Conservation (phyloP, 2,329 filamentous ascomycete genomes). For the Escovopsis sp. region DNA sequence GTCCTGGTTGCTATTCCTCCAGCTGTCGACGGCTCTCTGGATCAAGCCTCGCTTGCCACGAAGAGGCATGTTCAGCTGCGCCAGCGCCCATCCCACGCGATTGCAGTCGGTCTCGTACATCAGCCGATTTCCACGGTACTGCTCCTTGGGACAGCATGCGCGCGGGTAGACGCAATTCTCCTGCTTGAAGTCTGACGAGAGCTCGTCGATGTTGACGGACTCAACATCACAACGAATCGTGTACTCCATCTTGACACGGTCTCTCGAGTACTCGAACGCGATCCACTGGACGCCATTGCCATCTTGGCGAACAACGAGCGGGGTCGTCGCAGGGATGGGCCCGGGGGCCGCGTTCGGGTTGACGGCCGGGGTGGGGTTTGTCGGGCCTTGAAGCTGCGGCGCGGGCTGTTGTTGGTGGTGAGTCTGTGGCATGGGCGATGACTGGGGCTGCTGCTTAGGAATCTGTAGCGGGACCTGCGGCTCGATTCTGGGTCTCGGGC, state of each 20-base stretch:
- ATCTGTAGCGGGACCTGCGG: conserved; percentile 45
- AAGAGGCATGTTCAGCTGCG: conserved; percentile 78
- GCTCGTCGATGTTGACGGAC: conserved; percentile 78
- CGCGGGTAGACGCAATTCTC: conserved; percentile 97
- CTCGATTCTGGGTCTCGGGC: conserved; percentile 49
- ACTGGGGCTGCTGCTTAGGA: conserved; percentile 32
- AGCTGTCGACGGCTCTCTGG: conserved; percentile 93
- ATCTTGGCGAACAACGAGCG: conserved; percentile 84
- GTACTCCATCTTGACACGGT: conserved; percentile 98
- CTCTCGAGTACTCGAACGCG: conserved; percentile 92
- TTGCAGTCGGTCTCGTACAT: conserved; percentile 99
- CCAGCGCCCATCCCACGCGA: conserved; percentile 96
- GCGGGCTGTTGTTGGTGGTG: conserved; percentile 23
- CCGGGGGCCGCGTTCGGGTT: conserved; percentile 89
- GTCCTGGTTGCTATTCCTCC: conserved; percentile 98
- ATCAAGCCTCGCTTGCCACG: conserved; percentile 91
- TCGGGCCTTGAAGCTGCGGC: conserved; percentile 24
- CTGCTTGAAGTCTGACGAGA: conserved; percentile 81
- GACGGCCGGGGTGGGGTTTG: conserved; percentile 32
- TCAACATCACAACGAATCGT: conserved; percentile 96
- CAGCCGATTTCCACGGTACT: conserved; percentile 88
- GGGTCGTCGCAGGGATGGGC: conserved; percentile 91
- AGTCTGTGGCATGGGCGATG: conserved; percentile 25
- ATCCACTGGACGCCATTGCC: conserved; percentile 98
- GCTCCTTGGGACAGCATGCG: conserved; percentile 86